Conservation (phyloP, 805 yeast genomes). For the Dipodascus geniculatus region DNA sequence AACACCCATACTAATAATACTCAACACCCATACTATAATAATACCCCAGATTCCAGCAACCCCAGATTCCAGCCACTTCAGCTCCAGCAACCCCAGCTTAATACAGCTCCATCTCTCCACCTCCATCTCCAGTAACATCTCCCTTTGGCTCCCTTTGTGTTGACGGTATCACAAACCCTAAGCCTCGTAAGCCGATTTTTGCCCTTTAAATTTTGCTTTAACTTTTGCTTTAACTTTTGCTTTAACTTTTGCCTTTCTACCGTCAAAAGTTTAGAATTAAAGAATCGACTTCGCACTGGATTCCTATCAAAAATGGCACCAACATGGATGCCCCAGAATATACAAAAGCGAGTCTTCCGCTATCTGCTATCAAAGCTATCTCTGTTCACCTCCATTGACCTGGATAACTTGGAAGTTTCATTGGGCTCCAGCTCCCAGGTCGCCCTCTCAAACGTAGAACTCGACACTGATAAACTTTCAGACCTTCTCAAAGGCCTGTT, state of each 20-base stretch:
- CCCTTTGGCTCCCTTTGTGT: too few species aligned
- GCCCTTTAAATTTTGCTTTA: too few species aligned
- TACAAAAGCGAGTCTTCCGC: conserved; percentile 70
- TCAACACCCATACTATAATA: too few species aligned
- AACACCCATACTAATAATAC: too few species aligned
- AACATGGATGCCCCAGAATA: conserved; percentile 71
- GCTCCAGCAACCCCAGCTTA: too few species aligned
- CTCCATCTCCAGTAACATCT: too few species aligned
- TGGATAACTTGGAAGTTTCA: conserved; percentile 73
- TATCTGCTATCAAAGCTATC: conserved; percentile 74
- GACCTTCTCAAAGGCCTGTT: conserved; percentile 43
- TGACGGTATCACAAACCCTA: neutral
- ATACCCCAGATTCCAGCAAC: too few species aligned
- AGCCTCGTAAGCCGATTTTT: neutral
- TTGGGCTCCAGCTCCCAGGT: conserved; percentile 37
- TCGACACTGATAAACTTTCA: conserved; percentile 57
- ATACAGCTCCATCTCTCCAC: too few species aligned
- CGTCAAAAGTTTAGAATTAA: too few species aligned
- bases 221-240: too few species aligned
- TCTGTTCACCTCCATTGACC: conserved; percentile 68
- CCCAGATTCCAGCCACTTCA: too few species aligned
- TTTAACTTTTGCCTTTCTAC: neutral
- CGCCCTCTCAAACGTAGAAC: conserved; percentile 42
- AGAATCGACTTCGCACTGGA: too few species aligned
- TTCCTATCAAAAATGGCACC: conserved; percentile 13